These are phyloP conservation scores for Lodderomyces jiufengensis DNA, from an alignment of 1,139 yeast genomes.

Conservation along the genomic window DNA sequence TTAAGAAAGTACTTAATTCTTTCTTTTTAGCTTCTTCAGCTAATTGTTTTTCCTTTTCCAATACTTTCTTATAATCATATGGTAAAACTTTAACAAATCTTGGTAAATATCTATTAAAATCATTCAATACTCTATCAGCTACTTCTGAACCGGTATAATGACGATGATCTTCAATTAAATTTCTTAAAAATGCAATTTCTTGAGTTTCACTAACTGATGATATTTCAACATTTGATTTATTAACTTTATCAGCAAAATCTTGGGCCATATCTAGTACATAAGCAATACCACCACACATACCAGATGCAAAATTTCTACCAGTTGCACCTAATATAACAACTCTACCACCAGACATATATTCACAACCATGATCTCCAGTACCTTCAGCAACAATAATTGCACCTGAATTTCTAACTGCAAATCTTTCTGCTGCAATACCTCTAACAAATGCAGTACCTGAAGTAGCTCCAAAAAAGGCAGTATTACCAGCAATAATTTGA, in stretches of 20 bases:
- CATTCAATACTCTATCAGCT: slow-evolving; percentile 76
- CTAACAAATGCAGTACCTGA: slow-evolving; percentile 91
- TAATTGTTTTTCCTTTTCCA: slow-evolving; percentile 72
- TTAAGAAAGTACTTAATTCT: slow-evolving; percentile 55
- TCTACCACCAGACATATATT: slow-evolving; percentile 99
- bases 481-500: slow-evolving; percentile 94
- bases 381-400: slow-evolving; percentile 97
- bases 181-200: slow-evolving; percentile 92
- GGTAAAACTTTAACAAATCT: slow-evolving; percentile 94
- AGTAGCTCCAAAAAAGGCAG: slow-evolving; percentile 97
- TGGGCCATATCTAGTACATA: slow-evolving; percentile 95
- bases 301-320: slow-evolving; percentile 96
- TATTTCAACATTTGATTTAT: slow-evolving; percentile 78
- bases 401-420: slow-evolving; percentile 98
- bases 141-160: slow-evolving; percentile 92
- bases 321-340: slow-evolving; percentile 88
- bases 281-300: slow-evolving; percentile 99
- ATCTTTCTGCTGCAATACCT: slow-evolving; percentile 98
- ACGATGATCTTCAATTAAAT: slow-evolving; percentile 90
- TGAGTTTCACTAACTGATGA: slow-evolving; percentile 76
- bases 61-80: slow-evolving; percentile 82
- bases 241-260: slow-evolving; percentile 79
- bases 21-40: slow-evolving; percentile 65
- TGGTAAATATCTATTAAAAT: slow-evolving; percentile 84
- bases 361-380: slow-evolving; percentile 98